Base-by-base conservation (phyloP, 352 stramenopile genomes). In the Elongisporangium prolatum region DNA sequence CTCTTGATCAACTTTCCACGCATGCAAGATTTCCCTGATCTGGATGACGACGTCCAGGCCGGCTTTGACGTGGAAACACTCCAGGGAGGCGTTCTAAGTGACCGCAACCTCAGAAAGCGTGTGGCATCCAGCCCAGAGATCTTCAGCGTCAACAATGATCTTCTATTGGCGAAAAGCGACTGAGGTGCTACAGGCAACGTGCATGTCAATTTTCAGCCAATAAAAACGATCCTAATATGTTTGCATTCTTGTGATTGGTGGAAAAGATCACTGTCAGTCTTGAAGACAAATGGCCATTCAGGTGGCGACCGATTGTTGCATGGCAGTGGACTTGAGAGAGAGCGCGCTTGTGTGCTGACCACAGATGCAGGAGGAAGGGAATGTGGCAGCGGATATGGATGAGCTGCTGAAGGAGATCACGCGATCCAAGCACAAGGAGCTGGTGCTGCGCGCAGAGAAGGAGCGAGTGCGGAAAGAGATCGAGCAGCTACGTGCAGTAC, bases 361-460 rank as follows among this genome's bases (percentile, higher is more conserved):
- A 40, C 9, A 13, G 28, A 40, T 13, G 9, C 28, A 40, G 5
- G 8, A 13, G 14, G 28, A 40, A 9, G 28, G 14, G 4, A 40
- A 40, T 40, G 28, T 8, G 66, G 65, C 67, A n/a, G 63, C 60
- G 13, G 75, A 88, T 22, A 76, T 91, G 21, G 80, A 89, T 48
- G 64, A 56, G 63, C 65, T 91, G 56, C 66, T 91, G 49, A 64
- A 59, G 38, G 60, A 89, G 64, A 72, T 91, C 58, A 65, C 70
- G 16, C 56, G 50, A 24, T 64, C 74, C 21, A 91, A 91, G 59
- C 74, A 85, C 44, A 76, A 72, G 59, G 80, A 91, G 53, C 72
- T 89, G 54, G 64, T 69, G n/a, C 60, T 89, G n/a, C 73, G 71
- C 17, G 76, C 64, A 13, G 80, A 91, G 71, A 89, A 88, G 57